Conservation (phyloP, 1,139 yeast genomes). For the Sugiyamaella xylanicola region DNA sequence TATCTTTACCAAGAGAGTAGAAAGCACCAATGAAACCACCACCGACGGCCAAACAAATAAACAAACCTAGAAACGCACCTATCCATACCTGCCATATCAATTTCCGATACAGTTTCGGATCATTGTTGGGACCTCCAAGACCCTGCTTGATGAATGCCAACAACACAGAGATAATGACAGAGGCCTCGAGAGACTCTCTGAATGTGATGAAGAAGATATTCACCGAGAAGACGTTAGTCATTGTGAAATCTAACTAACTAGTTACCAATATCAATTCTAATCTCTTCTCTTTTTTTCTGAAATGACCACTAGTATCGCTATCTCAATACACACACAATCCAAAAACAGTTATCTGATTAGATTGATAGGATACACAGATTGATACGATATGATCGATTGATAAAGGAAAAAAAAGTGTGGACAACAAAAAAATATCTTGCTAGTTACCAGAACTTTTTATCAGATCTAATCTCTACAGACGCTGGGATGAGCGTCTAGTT, state of each 20-base stretch:
- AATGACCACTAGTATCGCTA: too few relatives aligned
- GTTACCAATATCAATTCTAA: too few relatives aligned
- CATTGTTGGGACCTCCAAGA: constrained; percentile 56
- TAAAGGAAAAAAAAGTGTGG: too few relatives aligned
- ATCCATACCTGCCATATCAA: constrained; percentile 75
- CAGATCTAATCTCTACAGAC: constrained; percentile 5
- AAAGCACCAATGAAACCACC: constrained; percentile 84
- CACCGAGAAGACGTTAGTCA: constrained; percentile 46
- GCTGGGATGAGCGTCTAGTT: constrained; percentile 4
- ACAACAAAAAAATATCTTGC: too few relatives aligned
- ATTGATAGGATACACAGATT: background rate
- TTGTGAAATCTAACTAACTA: constrained; percentile 21
- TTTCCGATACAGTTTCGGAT: constrained; percentile 57
- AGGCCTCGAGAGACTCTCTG: constrained; percentile 89
- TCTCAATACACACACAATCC: constrained; percentile 2
- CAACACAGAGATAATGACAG: constrained; percentile 84
- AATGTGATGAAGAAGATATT: constrained; percentile 78
- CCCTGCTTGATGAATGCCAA: constrained; percentile 89
- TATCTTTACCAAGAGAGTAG: constrained; percentile 73
- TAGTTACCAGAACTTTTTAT: constrained; percentile 10
- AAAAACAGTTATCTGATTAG: constrained; percentile 4
- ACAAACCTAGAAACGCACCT: constrained; percentile 72
- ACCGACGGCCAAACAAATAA: constrained; percentile 77
- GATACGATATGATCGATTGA: constrained; percentile 9
- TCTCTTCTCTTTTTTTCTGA: too few relatives aligned